Evolutionary conservation across 2,329 filamentous ascomycete genomes (phyloP), one percentile per base, ranked within the genome.

Genomic region (Epichloe sibirici): DNA sequence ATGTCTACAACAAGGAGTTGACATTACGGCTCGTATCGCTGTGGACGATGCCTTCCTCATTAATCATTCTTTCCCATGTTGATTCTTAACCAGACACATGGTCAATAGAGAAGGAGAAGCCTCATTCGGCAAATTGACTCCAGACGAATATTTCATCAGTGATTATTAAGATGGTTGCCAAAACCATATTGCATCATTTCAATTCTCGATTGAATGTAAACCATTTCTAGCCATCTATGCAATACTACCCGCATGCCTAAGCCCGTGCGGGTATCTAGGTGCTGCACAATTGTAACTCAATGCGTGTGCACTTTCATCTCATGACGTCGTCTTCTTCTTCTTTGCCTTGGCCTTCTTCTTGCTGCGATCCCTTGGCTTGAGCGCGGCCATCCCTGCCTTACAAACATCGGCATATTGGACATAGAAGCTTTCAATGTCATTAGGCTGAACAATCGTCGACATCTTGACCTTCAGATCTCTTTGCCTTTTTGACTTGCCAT

Each of bases 301-400:
- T 17, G 2, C 13, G 69, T 77, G 38, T 68, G 76, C 52, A 77
- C 74, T 15, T 76, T 79, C 62, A 15, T 7, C 25, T 47, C 44
- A 61, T 39, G 62, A 58, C 8, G 63, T 62, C 0, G 68, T 69
- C 69, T 79, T 83, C 73, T 83, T 86, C 71, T 76, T 81, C 72
- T 85, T 88, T 57, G 86, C 88, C 66, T 86, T 86, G 61, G 86
- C 83, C 66, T 86, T 88, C 73, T 84, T 83, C 77, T 88, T 91
- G 69, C 86, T 95, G 64, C 90, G 80, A 71, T 97, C 91, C 60
- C 93, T 79, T 65, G 95, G 95, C 80, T 95, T 97, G 70, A 98
- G 66, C 7, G 85, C 83, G 48, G 79, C 77, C 90, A 97, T 96
- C 5, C 90, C 89, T 0, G 77, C 74, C 73, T 95, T 96, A 71